Evolutionary conservation across 257 asterid genomes (phyloP).

Genomic region (Knoxia roxburghii): DNA sequence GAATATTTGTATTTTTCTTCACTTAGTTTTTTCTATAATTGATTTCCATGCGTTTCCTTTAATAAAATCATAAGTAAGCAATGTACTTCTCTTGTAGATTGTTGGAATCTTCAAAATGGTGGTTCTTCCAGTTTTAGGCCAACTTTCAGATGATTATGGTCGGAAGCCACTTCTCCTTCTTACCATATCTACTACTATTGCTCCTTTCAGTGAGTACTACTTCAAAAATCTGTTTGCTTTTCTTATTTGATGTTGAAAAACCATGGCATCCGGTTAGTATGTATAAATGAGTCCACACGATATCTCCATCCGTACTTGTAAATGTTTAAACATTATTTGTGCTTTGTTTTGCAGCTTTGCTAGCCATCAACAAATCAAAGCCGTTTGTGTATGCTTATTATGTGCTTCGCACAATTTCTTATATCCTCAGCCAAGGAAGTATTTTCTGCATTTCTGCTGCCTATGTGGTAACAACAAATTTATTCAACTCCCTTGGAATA

Average conservation of each 20-base stretch:
- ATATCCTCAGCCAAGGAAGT: conserved; percentile 90
- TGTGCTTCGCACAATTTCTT: conserved; percentile 60
- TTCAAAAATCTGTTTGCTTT: background rate
- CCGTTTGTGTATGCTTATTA: conserved; percentile 80
- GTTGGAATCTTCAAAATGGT: conserved; percentile 94
- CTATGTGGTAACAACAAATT: conserved; percentile 64
- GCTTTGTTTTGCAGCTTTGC: conserved; percentile 52
- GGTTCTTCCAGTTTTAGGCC: conserved; percentile 83
- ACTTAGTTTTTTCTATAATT: background rate
- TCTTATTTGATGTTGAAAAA: background rate
- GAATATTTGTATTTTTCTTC: background rate
- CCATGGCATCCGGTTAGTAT: background rate
- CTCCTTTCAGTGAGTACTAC: conserved; percentile 73
- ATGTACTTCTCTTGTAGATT: conserved; percentile 35
- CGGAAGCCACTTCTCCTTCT: conserved; percentile 88
- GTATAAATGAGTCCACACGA: too few relatives aligned
- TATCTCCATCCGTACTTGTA: background rate
- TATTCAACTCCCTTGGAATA: conserved; percentile 9
- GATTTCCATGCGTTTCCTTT: background rate
- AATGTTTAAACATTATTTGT: background rate
- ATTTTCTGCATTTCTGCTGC: conserved; percentile 87
- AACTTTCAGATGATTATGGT: conserved; percentile 88
- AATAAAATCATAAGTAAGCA: background rate
- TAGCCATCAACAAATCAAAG: conserved; percentile 61
- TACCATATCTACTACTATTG: conserved; percentile 69